These are phyloP conservation scores for Oleoguttula mirabilis DNA, from an alignment of 495 filamentous ascomycete genomes.

Conservation along the genomic window DNA sequence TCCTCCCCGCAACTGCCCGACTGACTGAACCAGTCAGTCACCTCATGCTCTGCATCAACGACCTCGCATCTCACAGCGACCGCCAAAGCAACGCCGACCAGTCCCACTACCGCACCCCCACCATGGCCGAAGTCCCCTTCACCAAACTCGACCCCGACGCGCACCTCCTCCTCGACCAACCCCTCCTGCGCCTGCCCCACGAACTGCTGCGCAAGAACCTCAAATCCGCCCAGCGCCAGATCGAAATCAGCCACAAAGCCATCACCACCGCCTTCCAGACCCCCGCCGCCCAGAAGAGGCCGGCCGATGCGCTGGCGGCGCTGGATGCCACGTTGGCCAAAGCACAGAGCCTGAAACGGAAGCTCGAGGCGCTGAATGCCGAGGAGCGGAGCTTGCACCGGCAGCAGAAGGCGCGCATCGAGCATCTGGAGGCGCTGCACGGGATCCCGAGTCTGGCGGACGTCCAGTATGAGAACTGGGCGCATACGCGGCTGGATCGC, in stretches of 20 bases:
- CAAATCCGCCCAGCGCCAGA: constrained; percentile 67
- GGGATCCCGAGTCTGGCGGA: constrained; percentile 70
- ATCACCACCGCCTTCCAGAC: constrained; percentile 59
- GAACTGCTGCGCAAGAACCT: constrained; percentile 89
- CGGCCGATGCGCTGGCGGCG: constrained; percentile 50
- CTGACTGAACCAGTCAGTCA: background rate
- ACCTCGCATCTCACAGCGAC: background rate
- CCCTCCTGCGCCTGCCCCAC: constrained; percentile 79
- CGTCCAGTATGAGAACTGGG: constrained; percentile 90
- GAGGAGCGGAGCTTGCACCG: constrained; percentile 64
- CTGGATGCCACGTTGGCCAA: constrained; percentile 74
- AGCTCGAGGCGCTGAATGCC: constrained; percentile 62
- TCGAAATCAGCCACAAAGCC: constrained; percentile 65
- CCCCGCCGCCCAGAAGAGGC: constrained; percentile 40
- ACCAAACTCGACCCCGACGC: constrained; percentile 63
- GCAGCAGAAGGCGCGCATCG: constrained; percentile 61
- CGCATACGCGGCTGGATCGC: constrained; percentile 63
- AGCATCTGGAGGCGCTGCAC: constrained; percentile 69
- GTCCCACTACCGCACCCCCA: too few relatives aligned
- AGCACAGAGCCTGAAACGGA: constrained; percentile 76
- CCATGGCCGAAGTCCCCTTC: constrained; percentile 36
- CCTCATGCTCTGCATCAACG: background rate
- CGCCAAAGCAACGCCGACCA: background rate
- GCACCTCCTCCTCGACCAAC: constrained; percentile 75
- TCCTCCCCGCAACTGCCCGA: background rate